These are phyloP conservation scores for Raffaelea arxii DNA, from an alignment of 2,329 filamentous ascomycete genomes.

Conservation along the genomic window DNA sequence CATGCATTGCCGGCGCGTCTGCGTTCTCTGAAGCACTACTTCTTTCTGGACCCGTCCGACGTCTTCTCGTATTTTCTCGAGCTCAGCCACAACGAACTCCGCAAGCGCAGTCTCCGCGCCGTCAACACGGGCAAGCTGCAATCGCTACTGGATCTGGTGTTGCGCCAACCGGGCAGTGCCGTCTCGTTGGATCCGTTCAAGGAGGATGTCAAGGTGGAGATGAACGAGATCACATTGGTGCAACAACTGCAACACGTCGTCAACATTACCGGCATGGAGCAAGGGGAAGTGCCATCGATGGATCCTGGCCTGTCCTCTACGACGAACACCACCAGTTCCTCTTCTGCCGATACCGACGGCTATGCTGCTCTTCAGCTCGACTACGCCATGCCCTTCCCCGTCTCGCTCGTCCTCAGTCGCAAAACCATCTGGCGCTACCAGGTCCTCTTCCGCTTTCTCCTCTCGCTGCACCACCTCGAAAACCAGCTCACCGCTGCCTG, in stretches of 20 bases:
- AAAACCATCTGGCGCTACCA: conserved; percentile 98
- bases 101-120: conserved; percentile 80
- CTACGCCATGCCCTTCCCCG: conserved; percentile 87
- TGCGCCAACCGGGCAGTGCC: conserved; percentile 91
- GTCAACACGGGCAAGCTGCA: conserved; percentile 93
- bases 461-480: conserved; percentile 84
- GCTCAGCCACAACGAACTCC: conserved; percentile 77
- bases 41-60: conserved; percentile 95
- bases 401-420: conserved; percentile 89
- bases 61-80: conserved; percentile 98
- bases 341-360: conserved; percentile 78
- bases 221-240: conserved; percentile 89
- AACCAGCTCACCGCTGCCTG: conserved; percentile 78
- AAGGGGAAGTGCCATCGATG: conserved; percentile 66
- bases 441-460: conserved; percentile 84
- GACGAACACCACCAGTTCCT: conserved; percentile 55
- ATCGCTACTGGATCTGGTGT: conserved; percentile 85
- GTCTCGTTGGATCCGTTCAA: conserved; percentile 95
- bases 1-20: conserved; percentile 82
- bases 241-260: conserved; percentile 94
- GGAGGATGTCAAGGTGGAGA: conserved; percentile 93
- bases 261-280: conserved; percentile 90
- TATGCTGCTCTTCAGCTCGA: conserved; percentile 92
- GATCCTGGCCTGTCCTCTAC: conserved; percentile 64
- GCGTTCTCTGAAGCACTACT: conserved; percentile 93